A percentile compares a stretch with the other conserved stretches of the same genome.
phyloP scores from a whole-genome alignment of 306 rosid species.

The Calophaca sinica region DNA sequence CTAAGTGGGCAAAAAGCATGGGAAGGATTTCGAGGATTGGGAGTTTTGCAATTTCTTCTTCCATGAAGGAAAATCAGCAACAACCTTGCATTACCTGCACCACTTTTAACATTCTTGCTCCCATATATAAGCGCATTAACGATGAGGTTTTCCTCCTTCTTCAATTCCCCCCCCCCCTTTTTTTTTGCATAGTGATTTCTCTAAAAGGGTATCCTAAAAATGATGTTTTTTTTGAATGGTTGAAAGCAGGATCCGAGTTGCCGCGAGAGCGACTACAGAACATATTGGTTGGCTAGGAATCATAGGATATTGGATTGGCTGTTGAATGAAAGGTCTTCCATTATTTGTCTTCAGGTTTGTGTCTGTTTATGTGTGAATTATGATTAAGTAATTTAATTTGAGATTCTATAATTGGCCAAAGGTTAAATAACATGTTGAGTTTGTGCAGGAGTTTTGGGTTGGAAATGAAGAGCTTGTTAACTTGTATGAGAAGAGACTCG shows the following conservation, averaged over 20 bases:
- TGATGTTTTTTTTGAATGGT: background rate
- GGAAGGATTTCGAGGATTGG: slow-evolving; percentile 82
- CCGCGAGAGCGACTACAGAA: slow-evolving; percentile 79
- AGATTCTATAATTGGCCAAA: slow-evolving; percentile 22
- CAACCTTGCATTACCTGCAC: slow-evolving; percentile 90
- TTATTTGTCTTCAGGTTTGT: slow-evolving; percentile 96
- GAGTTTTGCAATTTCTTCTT: slow-evolving; percentile 79
- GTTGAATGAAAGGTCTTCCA: slow-evolving; percentile 80
- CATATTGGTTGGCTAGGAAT: slow-evolving; percentile 85
- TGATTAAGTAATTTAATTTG: background rate
- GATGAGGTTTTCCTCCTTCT: slow-evolving; percentile 57
- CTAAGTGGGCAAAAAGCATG: slow-evolving; percentile 65
- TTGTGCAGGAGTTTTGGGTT: slow-evolving; percentile 81
- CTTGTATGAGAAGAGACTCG: slow-evolving; percentile 76
- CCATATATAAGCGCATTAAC: slow-evolving; percentile 89
- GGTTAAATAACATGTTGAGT: slow-evolving; percentile 23
- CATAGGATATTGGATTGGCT: slow-evolving; percentile 85
- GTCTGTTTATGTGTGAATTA: background rate
- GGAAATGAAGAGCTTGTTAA: slow-evolving; percentile 86
- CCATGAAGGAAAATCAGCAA: slow-evolving; percentile 68
- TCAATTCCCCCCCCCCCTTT: background rate
- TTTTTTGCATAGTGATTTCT: background rate
- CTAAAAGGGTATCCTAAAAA: background rate
- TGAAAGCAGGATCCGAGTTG: slow-evolving; percentile 70
- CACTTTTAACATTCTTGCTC: slow-evolving; percentile 95